These are phyloP conservation scores for Scytalidium lignicola DNA, from an alignment of 2,329 filamentous ascomycete species.

Conservation along the genomic window DNA sequence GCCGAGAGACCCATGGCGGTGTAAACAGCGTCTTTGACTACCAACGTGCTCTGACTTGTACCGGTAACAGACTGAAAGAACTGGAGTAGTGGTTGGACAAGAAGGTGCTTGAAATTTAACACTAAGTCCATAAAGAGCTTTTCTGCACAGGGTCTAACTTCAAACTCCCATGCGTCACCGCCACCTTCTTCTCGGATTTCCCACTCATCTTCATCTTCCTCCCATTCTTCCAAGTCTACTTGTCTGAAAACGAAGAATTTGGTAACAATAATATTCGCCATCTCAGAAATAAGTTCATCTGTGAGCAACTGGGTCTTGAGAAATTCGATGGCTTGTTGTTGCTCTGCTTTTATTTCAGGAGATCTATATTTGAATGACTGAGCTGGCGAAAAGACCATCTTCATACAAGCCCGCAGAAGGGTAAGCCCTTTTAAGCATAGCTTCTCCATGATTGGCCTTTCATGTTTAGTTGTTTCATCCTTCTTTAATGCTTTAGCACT, in stretches of 20 bases:
- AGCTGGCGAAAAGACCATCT: slow-evolving; percentile 75
- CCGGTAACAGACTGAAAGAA: slow-evolving; percentile 78
- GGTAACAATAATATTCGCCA: slow-evolving; percentile 80
- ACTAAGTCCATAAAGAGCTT: slow-evolving; percentile 90
- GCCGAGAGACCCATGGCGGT: slow-evolving; percentile 86
- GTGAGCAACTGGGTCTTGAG: slow-evolving; percentile 73
- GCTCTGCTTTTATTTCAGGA: slow-evolving; percentile 69
- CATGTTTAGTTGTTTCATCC: slow-evolving; percentile 42
- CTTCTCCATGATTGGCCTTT: slow-evolving; percentile 67
- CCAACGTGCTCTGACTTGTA: slow-evolving; percentile 56
- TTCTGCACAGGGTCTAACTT: slow-evolving; percentile 86
- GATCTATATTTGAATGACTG: slow-evolving; percentile 82
- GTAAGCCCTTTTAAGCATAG: slow-evolving; percentile 79
- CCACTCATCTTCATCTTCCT: slow-evolving; percentile 93
- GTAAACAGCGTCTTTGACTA: slow-evolving; percentile 91
- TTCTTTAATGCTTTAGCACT: slow-evolving; percentile 38
- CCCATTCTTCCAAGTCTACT: slow-evolving; percentile 84
- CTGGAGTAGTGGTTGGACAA: slow-evolving; percentile 71
- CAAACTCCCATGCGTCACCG: slow-evolving; percentile 84
- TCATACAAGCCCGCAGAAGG: slow-evolving; percentile 74
- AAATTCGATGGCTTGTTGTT: slow-evolving; percentile 60
- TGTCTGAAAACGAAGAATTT: slow-evolving; percentile 84
- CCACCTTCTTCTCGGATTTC: slow-evolving; percentile 83
- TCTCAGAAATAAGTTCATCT: slow-evolving; percentile 69
- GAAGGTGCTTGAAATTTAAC: slow-evolving; percentile 77